Evolutionary conservation across 305 asterid species (phyloP).

Genomic region (Fraxinus albicans): DNA sequence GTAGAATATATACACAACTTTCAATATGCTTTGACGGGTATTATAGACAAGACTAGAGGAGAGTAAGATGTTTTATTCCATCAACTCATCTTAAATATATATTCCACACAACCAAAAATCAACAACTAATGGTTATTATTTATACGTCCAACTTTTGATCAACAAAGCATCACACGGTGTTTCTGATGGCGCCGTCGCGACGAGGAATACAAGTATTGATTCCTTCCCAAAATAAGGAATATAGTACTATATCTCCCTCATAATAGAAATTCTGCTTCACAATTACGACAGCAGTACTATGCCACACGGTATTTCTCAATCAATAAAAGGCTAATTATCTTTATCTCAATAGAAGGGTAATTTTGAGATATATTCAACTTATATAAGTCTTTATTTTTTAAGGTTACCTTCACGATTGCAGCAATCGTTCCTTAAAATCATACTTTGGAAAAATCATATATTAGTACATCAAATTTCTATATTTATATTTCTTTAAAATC

Average conservation of each 20-base stretch:
- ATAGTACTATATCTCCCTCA: not conserved
- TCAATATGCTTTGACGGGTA: not conserved
- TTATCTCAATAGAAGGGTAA: too few species aligned
- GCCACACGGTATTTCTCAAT: not conserved
- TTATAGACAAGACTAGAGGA: not conserved
- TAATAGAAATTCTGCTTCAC: not conserved
- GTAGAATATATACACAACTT: not conserved
- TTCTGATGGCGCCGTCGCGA: not conserved
- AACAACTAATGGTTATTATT: not conserved
- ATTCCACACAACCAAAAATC: not conserved
- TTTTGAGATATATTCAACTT: too few species aligned
- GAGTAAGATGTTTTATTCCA: not conserved
- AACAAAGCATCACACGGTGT: not conserved
- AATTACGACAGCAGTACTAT: not conserved
- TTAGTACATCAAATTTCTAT: too few species aligned
- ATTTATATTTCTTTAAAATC: not conserved
- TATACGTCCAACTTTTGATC: not conserved
- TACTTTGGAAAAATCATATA: too few species aligned
- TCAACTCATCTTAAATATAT: not conserved
- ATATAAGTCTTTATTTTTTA: too few species aligned
- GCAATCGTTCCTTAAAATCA: too few species aligned
- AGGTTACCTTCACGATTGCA: too few species aligned
- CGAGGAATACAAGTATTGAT: not conserved
- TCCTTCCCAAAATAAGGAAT: not conserved
- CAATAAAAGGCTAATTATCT: not conserved